Conservation (phyloP, 169 alveolate species). For the Babesia divergens region DNA sequence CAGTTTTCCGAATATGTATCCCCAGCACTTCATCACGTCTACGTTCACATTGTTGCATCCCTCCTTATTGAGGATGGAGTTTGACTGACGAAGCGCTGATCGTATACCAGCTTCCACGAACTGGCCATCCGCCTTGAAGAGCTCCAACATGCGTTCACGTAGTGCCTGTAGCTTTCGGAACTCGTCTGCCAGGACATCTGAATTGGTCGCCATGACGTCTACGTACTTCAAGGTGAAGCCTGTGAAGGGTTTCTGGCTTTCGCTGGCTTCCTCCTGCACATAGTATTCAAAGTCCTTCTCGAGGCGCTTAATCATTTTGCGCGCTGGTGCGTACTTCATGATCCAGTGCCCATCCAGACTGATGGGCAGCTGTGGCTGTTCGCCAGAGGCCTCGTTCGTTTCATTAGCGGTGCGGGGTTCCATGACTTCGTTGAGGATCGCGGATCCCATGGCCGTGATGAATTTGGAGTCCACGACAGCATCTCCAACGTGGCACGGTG, state of each 20-base stretch:
- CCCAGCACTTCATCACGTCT: slow-evolving; percentile 50
- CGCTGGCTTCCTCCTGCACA: slow-evolving; percentile 24
- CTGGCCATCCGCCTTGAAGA: slow-evolving; percentile 53
- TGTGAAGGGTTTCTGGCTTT: background rate
- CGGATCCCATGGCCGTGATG: slow-evolving; percentile 42
- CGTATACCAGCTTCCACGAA: slow-evolving; percentile 51
- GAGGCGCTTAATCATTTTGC: slow-evolving; percentile 34
- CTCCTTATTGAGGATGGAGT: slow-evolving; percentile 26
- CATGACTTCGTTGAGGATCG: slow-evolving; percentile 4
- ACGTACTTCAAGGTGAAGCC: slow-evolving; percentile 18
- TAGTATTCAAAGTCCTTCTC: slow-evolving; percentile 41
- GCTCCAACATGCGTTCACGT: slow-evolving; percentile 34
- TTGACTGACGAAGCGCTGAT: slow-evolving; percentile 50
- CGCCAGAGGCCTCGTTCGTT: background rate
- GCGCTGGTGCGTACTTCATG: slow-evolving; percentile 54
- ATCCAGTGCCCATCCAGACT: slow-evolving; percentile 57
- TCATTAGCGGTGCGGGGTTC: background rate
- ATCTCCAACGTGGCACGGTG: slow-evolving; percentile 27
- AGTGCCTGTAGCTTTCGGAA: slow-evolving; percentile 35
- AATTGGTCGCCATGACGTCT: slow-evolving; percentile 12
- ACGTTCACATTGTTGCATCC: background rate
- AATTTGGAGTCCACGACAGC: slow-evolving; percentile 12
- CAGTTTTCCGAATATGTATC: slow-evolving; percentile 56
- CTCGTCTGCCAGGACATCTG: slow-evolving; percentile 32
- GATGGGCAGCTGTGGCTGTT: slow-evolving; percentile 35